phyloP scores from a whole-genome alignment of 169 alveolate species.

The Eimeria acervulina region DNA sequence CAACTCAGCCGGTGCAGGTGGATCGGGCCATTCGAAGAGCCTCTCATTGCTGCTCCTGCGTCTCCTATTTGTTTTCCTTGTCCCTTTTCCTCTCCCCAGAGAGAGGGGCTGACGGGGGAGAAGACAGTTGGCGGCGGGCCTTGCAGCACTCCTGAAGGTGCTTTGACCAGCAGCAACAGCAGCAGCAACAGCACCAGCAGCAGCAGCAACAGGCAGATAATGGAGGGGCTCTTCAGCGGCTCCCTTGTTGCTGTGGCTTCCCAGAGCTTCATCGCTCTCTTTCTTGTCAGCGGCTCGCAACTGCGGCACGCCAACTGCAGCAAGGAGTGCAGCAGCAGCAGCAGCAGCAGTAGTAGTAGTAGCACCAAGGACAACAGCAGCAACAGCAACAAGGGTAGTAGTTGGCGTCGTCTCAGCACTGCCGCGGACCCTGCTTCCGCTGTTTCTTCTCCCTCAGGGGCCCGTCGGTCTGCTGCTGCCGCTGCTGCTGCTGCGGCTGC shows the following conservation, averaged over 20 bases:
- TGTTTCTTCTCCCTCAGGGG: neutral
- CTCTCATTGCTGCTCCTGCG: conserved; percentile 44
- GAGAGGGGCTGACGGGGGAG: neutral
- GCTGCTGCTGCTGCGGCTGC: neutral
- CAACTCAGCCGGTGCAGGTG: neutral
- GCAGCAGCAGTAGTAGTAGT: conserved; percentile 29
- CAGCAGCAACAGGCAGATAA: neutral
- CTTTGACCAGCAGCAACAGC: neutral
- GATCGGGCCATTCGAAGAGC: neutral
- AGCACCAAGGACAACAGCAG: neutral
- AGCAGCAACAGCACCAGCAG: conserved; percentile 34
- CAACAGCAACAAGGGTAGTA: conserved; percentile 16
- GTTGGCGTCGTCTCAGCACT: neutral
- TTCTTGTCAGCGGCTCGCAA: conserved; percentile 53
- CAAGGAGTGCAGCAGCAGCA: neutral
- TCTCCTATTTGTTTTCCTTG: conserved; percentile 4
- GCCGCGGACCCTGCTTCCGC: neutral
- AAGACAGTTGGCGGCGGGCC: neutral
- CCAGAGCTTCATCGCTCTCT: conserved; percentile 37
- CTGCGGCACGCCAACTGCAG: conserved; percentile 7
- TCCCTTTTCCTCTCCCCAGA: neutral
- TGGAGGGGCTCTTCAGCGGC: conserved; percentile 48
- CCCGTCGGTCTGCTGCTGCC: neutral
- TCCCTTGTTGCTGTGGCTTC: conserved; percentile 71
- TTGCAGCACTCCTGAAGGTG: neutral